A percentile compares a stretch with the other conserved stretches of the same genome.
Evolutionary conservation across 2,329 filamentous ascomycete genomes (phyloP).

Genomic region (Microcyclosporella mali): DNA sequence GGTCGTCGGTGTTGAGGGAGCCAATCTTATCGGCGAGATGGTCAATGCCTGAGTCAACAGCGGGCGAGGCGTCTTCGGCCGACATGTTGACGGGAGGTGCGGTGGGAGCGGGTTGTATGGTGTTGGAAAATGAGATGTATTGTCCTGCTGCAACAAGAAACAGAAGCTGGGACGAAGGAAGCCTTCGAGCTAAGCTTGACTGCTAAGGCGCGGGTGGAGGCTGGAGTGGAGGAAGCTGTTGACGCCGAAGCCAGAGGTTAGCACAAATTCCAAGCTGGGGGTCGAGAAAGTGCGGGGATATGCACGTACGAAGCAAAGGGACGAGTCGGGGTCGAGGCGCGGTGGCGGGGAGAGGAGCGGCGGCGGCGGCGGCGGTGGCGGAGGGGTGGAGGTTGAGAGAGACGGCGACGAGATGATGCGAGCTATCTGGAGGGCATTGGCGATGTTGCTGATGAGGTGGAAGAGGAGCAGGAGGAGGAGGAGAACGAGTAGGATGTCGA

Average conservation of each 20-base stretch:
- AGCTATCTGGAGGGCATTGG: too few species aligned
- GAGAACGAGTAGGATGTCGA: too few species aligned
- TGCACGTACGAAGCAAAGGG: background rate
- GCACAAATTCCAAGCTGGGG: slow-evolving; percentile 3
- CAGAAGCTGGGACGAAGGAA: background rate
- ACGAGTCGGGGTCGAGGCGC: background rate
- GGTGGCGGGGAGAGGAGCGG: background rate
- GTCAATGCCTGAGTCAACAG: slow-evolving; percentile 28
- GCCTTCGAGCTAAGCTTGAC: background rate
- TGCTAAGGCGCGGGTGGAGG: background rate
- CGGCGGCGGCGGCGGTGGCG: background rate
- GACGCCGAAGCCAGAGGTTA: background rate
- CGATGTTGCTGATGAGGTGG: too few species aligned
- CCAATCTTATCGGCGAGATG: slow-evolving; percentile 38
- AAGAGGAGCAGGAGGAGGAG: too few species aligned
- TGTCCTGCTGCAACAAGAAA: background rate
- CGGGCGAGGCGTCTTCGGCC: slow-evolving; percentile 25
- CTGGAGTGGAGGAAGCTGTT: background rate
- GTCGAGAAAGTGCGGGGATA: slow-evolving; percentile 1
- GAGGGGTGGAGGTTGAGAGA: background rate
- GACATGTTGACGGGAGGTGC: slow-evolving; percentile 20
- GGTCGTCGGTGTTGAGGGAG: slow-evolving; percentile 49
- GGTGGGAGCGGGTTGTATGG: background rate
- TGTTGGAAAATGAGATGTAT: background rate
- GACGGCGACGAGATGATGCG: background rate